Evolutionary conservation across 192 early-diverging fungal species (phyloP).

Genomic region (Geranomyces michiganensis): DNA sequence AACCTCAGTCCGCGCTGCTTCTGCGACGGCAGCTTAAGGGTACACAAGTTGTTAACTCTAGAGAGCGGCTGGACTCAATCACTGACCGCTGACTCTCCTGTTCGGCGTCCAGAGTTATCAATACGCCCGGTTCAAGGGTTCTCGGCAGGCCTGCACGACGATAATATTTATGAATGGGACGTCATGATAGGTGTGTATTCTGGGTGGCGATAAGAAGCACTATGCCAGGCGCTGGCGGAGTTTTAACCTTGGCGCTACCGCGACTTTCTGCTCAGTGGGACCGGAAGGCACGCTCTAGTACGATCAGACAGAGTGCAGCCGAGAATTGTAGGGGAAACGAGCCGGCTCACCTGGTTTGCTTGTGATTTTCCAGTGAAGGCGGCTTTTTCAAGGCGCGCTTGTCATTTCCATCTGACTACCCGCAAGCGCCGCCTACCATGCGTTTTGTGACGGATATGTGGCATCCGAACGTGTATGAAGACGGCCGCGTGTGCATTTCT

Average conservation of each 20-base stretch:
- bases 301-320: slow-evolving; percentile 34
- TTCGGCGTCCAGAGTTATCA: slow-evolving; percentile 62
- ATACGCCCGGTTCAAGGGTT: slow-evolving; percentile 78
- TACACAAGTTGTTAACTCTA: neutral
- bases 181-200: slow-evolving; percentile 68
- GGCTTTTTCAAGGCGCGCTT: slow-evolving; percentile 88
- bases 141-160: slow-evolving; percentile 88
- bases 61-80: no score
- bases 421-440: slow-evolving; percentile 87
- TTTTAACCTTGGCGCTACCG: no score
- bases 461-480: slow-evolving; percentile 89
- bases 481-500: slow-evolving; percentile 95
- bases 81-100: neutral
- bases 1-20: slow-evolving; percentile 39
- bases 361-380: slow-evolving; percentile 68
- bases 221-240: neutral
- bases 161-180: slow-evolving; percentile 88
- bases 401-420: slow-evolving; percentile 67
- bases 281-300: slow-evolving; percentile 86
- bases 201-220: slow-evolving; percentile 3
- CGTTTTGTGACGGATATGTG: slow-evolving; percentile 84
- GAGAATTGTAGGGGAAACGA: no score
- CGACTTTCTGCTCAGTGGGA: slow-evolving; percentile 58
- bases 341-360: slow-evolving; percentile 1
- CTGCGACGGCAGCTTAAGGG: slow-evolving; percentile 46